phyloP scores from a whole-genome alignment of 2,329 filamentous ascomycete genomes.

The Sporothrix luriei region DNA sequence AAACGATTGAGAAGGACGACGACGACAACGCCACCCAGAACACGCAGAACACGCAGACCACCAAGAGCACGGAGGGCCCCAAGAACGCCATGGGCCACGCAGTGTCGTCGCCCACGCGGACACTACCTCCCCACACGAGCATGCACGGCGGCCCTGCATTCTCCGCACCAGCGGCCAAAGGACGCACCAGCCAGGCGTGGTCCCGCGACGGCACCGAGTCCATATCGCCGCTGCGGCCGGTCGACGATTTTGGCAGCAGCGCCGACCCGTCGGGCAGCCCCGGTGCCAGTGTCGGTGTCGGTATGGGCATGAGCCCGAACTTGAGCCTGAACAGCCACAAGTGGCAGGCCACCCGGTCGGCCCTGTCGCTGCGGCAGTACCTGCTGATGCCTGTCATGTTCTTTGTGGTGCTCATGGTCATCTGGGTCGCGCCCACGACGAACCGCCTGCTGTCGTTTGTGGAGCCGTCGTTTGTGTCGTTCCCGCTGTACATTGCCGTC shows the following conservation, averaged over 20 bases:
- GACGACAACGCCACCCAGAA: background rate
- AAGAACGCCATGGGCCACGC: slow-evolving; percentile 1
- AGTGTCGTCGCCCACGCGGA: background rate
- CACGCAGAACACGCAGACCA: background rate
- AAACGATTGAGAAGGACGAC: slow-evolving; percentile 18
- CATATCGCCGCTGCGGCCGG: slow-evolving; percentile 21
- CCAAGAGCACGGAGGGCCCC: no score
- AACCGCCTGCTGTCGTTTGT: slow-evolving; percentile 44
- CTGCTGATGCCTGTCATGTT: slow-evolving; percentile 47
- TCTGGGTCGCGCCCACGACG: slow-evolving; percentile 45
- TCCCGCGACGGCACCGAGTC: slow-evolving; percentile 29
- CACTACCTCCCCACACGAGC: background rate
- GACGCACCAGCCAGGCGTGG: background rate
- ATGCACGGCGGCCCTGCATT: background rate
- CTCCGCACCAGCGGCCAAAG: background rate
- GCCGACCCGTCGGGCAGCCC: background rate
- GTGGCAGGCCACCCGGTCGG: slow-evolving; percentile 37
- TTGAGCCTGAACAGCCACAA: background rate
- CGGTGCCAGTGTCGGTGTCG: no score
- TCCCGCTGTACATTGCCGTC: slow-evolving; percentile 42
- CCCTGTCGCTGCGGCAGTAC: slow-evolving; percentile 45
- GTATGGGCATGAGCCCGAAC: no score
- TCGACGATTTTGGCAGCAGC: background rate
- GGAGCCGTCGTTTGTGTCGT: slow-evolving; percentile 39
- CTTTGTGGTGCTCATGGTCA: slow-evolving; percentile 43